Evolutionary conservation across 495 filamentous ascomycete species (phyloP).

Genomic region (Penicillium manginii): DNA sequence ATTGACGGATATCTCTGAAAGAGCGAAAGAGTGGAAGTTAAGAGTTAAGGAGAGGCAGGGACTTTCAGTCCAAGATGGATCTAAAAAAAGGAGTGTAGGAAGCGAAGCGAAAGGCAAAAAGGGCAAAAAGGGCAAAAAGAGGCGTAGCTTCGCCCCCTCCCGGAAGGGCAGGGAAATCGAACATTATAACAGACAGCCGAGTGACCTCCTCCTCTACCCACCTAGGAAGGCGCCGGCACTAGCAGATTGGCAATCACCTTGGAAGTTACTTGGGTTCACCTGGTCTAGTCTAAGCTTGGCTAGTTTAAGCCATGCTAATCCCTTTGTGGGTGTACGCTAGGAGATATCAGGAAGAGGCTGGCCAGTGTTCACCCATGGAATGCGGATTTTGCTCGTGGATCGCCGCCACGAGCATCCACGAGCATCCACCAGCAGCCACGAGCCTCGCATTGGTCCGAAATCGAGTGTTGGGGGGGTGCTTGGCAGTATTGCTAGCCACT

Average conservation of each 20-base stretch:
- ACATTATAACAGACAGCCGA: background rate
- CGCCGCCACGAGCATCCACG: background rate
- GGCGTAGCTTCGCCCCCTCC: constrained; percentile 7
- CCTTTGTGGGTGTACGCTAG: background rate
- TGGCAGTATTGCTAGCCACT: constrained; percentile 2
- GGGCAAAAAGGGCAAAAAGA: constrained; percentile 9
- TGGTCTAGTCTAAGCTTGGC: too few species aligned
- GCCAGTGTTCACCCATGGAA: background rate
- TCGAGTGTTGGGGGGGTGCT: background rate
- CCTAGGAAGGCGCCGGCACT: background rate
- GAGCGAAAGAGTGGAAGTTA: background rate
- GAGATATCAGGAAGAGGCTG: constrained; percentile 1
- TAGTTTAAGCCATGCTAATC: too few species aligned
- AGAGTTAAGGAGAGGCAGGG: constrained; percentile 4
- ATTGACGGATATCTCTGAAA: background rate
- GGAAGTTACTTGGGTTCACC: too few species aligned
- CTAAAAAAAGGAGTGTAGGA: constrained; percentile 1
- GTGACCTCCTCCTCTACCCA: too few species aligned
- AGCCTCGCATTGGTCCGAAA: background rate
- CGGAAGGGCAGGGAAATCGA: background rate
- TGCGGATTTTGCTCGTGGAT: background rate
- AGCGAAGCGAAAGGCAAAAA: background rate
- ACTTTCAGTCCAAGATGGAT: background rate
- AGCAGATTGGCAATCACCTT: background rate
- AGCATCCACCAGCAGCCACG: constrained; percentile 15